Percentiles rank a stretch among this genome's conserved stretches.
These are phyloP conservation scores for Babesia divergens DNA, from an alignment of 169 alveolate species.

Conservation along the genomic window DNA sequence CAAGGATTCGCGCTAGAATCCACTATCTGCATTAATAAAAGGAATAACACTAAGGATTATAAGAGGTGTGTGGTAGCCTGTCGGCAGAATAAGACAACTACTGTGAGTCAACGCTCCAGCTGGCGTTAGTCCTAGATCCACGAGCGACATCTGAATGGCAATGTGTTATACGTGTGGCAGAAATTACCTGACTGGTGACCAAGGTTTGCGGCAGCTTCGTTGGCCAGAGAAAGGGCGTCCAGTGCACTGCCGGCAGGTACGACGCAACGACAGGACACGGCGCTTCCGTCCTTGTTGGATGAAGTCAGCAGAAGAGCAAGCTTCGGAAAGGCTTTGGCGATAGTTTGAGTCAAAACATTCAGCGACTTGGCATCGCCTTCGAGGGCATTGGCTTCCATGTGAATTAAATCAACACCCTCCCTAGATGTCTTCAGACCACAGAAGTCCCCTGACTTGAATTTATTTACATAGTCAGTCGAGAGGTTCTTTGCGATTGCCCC, in stretches of 20 bases:
- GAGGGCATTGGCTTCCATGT: slow-evolving; percentile 31
- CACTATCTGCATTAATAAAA: slow-evolving; percentile 35
- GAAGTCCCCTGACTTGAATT: slow-evolving; percentile 19
- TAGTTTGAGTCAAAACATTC: slow-evolving; percentile 39
- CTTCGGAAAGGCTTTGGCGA: slow-evolving; percentile 53
- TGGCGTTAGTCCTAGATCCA: slow-evolving; percentile 55
- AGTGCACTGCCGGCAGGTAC: slow-evolving; percentile 33
- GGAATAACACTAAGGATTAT: not conserved
- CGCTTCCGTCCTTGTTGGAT: not conserved
- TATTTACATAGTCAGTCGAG: slow-evolving; percentile 12
- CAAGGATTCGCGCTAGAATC: slow-evolving; percentile 15
- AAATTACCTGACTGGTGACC: slow-evolving; percentile 19
- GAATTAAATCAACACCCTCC: slow-evolving; percentile 8
- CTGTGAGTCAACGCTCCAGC: slow-evolving; percentile 46
- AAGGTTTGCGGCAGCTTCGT: slow-evolving; percentile 32
- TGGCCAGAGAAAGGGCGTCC: slow-evolving; percentile 37
- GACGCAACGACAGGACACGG: slow-evolving; percentile 44
- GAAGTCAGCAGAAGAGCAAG: slow-evolving; percentile 33
- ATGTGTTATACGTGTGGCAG: not conserved
- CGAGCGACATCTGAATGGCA: slow-evolving; percentile 19
- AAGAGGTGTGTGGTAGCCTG: not conserved
- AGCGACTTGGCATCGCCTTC: slow-evolving; percentile 54
- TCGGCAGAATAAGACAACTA: not conserved
- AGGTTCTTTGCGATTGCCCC: slow-evolving; percentile 33
- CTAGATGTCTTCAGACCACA: not conserved